Conservation (phyloP, 192 early-diverging fungal genomes). For the Podila verticillata region DNA sequence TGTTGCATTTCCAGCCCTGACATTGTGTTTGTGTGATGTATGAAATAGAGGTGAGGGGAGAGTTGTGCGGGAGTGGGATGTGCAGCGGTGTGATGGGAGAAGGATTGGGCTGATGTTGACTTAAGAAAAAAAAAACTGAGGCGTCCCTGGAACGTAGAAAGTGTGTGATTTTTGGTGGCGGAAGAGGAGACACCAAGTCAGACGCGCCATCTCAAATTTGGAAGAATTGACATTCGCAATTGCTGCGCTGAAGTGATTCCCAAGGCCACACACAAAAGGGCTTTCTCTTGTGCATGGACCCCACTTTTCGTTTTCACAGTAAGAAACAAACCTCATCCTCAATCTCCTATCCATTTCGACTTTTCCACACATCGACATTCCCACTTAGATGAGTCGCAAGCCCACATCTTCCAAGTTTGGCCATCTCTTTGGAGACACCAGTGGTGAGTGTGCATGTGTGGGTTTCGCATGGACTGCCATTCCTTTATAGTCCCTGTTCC, state of each 20-base stretch:
- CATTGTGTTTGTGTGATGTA: slow-evolving; percentile 8
- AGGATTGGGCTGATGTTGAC: background rate
- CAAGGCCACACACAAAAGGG: background rate
- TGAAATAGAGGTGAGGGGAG: background rate
- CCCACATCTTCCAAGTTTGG: slow-evolving; percentile 45
- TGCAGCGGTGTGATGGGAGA: background rate
- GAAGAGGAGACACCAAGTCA: no score
- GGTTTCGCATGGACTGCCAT: no score
- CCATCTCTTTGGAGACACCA: slow-evolving; percentile 49
- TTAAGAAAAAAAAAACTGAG: no score
- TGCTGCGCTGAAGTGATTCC: no score
- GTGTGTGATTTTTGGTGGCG: no score
- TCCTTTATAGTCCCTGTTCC: background rate
- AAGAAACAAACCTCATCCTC: no score
- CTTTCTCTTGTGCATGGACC: background rate
- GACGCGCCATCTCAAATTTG: no score
- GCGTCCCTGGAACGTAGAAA: no score
- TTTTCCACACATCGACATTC: background rate
- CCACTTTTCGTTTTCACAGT: no score
- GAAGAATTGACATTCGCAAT: no score
- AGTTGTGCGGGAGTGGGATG: background rate
- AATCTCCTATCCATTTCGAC: background rate
- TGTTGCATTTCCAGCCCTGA: slow-evolving; percentile 32
- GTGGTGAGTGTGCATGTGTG: slow-evolving; percentile 14
- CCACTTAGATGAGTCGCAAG: slow-evolving; percentile 30